Evolutionary conservation across 495 filamentous ascomycete species (phyloP).

Genomic region (Penicillium pancosmium): DNA sequence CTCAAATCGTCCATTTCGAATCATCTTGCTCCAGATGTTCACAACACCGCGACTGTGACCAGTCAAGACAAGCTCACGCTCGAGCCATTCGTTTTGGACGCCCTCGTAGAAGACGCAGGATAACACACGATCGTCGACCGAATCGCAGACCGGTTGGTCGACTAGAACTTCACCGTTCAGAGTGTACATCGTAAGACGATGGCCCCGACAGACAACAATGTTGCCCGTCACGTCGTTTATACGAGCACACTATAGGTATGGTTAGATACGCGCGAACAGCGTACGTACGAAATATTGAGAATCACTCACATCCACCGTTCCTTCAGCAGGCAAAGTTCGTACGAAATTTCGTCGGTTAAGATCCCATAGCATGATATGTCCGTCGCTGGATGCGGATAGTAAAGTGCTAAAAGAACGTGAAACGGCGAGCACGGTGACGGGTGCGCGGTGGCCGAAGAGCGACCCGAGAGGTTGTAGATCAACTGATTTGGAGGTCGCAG

Average conservation of each 20-base stretch:
- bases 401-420: slow-evolving; percentile 86
- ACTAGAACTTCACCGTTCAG: slow-evolving; percentile 84
- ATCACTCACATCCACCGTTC: slow-evolving; percentile 52
- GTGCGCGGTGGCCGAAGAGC: slow-evolving; percentile 84
- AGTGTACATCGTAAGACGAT: slow-evolving; percentile 76
- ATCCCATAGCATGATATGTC: slow-evolving; percentile 88
- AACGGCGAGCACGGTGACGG: slow-evolving; percentile 78
- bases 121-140: slow-evolving; percentile 70
- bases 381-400: slow-evolving; percentile 78
- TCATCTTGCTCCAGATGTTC: slow-evolving; percentile 67
- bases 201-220: slow-evolving; percentile 79
- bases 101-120: slow-evolving; percentile 95
- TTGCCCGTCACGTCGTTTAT: slow-evolving; percentile 91
- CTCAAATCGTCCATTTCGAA: slow-evolving; percentile 55
- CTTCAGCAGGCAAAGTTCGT: slow-evolving; percentile 64
- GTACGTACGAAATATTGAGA: neutral
- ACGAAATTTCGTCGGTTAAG: slow-evolving; percentile 87
- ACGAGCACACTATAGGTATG: slow-evolving; percentile 65
- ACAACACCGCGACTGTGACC: slow-evolving; percentile 84
- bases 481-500: slow-evolving; percentile 65
- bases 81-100: slow-evolving; percentile 86
- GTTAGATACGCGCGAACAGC: slow-evolving; percentile 10
- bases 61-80: slow-evolving; percentile 83
- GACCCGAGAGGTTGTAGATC: slow-evolving; percentile 80
- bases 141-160: slow-evolving; percentile 75